These are phyloP conservation scores for Aspergillus sp. DNA, from an alignment of 2,329 filamentous ascomycete species.

Conservation along the genomic window DNA sequence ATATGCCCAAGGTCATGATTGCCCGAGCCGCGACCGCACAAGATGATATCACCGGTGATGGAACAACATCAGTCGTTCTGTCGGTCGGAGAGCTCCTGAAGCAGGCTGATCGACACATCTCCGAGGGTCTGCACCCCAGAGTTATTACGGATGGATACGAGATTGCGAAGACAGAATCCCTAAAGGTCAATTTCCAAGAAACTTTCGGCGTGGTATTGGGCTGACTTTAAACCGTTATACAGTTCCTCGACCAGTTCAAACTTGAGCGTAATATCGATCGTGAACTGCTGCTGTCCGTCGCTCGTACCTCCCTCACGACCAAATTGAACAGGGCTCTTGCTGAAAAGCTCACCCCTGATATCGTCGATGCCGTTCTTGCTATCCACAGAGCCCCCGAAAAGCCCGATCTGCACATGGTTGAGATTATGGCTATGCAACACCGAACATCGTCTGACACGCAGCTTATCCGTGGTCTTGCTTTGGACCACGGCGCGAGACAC, in stretches of 20 bases:
- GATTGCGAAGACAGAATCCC: conserved; percentile 85
- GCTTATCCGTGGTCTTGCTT: conserved; percentile 83
- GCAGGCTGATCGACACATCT: conserved; percentile 93
- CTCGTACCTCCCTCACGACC: conserved; percentile 87
- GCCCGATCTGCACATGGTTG: conserved; percentile 97
- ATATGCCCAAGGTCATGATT: conserved; percentile 55
- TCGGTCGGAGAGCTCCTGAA: conserved; percentile 95
- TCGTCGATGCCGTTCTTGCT: conserved; percentile 91
- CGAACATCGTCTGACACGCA: conserved; percentile 93
- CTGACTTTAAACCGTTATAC: conserved; percentile 12
- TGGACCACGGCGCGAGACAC: conserved; percentile 94
- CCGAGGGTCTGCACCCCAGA: conserved; percentile 91
- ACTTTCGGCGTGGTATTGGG: background rate
- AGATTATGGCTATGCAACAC: conserved; percentile 99
- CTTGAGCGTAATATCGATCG: conserved; percentile 81
- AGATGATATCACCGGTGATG: conserved; percentile 97
- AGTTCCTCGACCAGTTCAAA: conserved; percentile 96
- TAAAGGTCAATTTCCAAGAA: conserved; percentile 59
- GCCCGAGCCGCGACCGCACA: conserved; percentile 86
- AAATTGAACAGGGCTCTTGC: conserved; percentile 89
- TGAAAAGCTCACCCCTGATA: conserved; percentile 85
- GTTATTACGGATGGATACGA: conserved; percentile 98
- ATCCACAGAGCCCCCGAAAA: conserved; percentile 88
- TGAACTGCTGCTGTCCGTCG: conserved; percentile 88
- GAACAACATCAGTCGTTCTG: conserved; percentile 92